phyloP scores from a whole-genome alignment of 2,329 filamentous ascomycete species.

The Diaporthe citrichinensis region DNA sequence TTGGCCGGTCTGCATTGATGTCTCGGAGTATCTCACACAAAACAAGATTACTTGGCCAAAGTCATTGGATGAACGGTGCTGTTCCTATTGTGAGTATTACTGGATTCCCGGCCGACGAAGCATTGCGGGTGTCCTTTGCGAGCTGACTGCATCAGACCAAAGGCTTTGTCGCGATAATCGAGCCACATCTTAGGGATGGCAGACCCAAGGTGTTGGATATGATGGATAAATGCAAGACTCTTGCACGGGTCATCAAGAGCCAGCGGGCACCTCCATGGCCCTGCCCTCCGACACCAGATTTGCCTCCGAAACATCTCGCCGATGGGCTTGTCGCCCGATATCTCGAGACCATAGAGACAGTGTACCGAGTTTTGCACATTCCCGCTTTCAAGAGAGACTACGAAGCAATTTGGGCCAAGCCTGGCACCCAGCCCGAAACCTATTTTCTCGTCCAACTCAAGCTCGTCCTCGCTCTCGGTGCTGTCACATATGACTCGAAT shows the following conservation, averaged over 20 bases:
- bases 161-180: constrained; percentile 12
- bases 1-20: constrained; percentile 6
- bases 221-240: constrained; percentile 57
- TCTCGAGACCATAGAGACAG: constrained; percentile 69
- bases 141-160: constrained; percentile 2
- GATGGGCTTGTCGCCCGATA: constrained; percentile 68
- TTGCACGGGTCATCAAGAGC: constrained; percentile 58
- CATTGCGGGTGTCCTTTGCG: not conserved
- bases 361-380: constrained; percentile 70
- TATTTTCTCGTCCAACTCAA: constrained; percentile 67
- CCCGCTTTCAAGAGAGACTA: constrained; percentile 71
- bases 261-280: constrained; percentile 53
- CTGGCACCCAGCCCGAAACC: constrained; percentile 51
- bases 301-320: constrained; percentile 57
- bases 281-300: constrained; percentile 55
- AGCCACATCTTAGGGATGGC: constrained; percentile 6
- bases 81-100: constrained; percentile 15
- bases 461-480: constrained; percentile 66
- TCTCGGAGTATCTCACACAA: constrained; percentile 37
- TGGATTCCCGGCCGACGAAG: too few relatives aligned
- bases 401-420: constrained; percentile 60
- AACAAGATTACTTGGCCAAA: constrained; percentile 40
- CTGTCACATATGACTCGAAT: constrained; percentile 61
- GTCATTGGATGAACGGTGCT: constrained; percentile 36
- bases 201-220: constrained; percentile 43